These are phyloP conservation scores for Mucor piriformis DNA, from an alignment of 371 early-diverging fungal species.

Conservation along the genomic window DNA sequence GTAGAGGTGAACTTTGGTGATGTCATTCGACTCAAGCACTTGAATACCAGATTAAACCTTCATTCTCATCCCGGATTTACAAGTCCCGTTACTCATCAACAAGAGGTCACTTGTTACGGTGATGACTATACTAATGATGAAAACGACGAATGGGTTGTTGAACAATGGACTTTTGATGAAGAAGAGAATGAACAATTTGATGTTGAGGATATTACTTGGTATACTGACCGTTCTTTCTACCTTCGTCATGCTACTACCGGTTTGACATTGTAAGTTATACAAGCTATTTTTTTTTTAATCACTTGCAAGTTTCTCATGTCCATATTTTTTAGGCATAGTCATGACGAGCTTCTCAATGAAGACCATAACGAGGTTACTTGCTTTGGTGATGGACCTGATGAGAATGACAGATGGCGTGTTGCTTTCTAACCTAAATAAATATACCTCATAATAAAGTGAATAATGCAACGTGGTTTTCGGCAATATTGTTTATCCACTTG, in stretches of 20 bases:
- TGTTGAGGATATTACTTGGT: conserved; percentile 47
- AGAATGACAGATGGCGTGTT: conserved; percentile 64
- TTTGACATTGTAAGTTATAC: conserved; percentile 48
- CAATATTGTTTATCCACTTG: too few species aligned
- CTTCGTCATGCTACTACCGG: conserved; percentile 59
- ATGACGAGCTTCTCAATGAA: conserved; percentile 40
- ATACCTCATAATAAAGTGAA: too few species aligned
- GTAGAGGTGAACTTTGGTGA: conserved; percentile 55
- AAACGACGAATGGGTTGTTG: conserved; percentile 67
- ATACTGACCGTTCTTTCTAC: conserved; percentile 43
- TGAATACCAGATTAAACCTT: conserved; percentile 50
- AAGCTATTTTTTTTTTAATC: too few species aligned
- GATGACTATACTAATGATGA: conserved; percentile 48
- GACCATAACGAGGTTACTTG: conserved; percentile 57
- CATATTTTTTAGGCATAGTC: conserved; percentile 40
- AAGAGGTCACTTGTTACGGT: conserved; percentile 66
- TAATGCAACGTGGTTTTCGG: too few species aligned
- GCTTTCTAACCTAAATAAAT: conserved; percentile 8
- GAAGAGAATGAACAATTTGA: conserved; percentile 43
- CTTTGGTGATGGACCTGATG: conserved; percentile 52
- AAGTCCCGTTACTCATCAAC: conserved; percentile 58
- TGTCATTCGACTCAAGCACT: conserved; percentile 57
- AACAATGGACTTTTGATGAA: conserved; percentile 41
- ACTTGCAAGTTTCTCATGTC: too few species aligned
- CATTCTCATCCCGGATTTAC: conserved; percentile 60